Evolutionary conservation across 176 grass and related monocot species (phyloP), one percentile per base, ranked within the genome.

Genomic region (Rhynchospora breviuscula): DNA sequence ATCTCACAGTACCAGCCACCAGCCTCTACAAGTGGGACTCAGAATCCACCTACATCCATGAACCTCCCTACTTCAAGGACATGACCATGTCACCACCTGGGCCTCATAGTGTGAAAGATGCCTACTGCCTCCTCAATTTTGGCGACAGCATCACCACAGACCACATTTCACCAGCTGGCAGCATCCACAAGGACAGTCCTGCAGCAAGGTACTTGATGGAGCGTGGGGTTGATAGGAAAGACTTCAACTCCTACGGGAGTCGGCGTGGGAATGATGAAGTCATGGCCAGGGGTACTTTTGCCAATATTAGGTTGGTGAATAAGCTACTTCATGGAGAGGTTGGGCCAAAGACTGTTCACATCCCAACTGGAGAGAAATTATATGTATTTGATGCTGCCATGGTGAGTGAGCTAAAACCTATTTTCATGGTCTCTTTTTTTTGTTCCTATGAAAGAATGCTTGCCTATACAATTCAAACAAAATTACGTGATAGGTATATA

Each of bases 241-340:
- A 97, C 63, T 97, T 97, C 83, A 97, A 97, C 48, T 94, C 91
- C 0, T 97, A 97, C 73, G 94, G 94, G 12, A 97, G 94, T 53
- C 91, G 94, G 4, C 89, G 94, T 49, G 94, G 94, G 10, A 97
- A 97, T 40, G 94, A 97, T 35, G 94, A 97, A 81, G 3, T 97
- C 54, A 97, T 97, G 94, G 94, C 94, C 47, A 92, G 94, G 82
- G 94, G 94, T 71, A 97, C 94, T 59, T 97, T 97, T 87, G 94
- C 94, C n/a, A 97, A 97, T 82, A 97, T 97, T 78, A 91, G 94
- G 69, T 81, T 97, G 9, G 91, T 97, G 65, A 97, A 97, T 85
- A 97, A 97, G 74, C 84, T 94, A 60, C 87, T 97, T 88, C 85
- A 88, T 18, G 94, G 94, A 73, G 94, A 97, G 61, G 90, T 85